Evolutionary conservation across 768 basidiomycete genomes (phyloP).

Genomic region (Rhizopogon vulgaris): DNA sequence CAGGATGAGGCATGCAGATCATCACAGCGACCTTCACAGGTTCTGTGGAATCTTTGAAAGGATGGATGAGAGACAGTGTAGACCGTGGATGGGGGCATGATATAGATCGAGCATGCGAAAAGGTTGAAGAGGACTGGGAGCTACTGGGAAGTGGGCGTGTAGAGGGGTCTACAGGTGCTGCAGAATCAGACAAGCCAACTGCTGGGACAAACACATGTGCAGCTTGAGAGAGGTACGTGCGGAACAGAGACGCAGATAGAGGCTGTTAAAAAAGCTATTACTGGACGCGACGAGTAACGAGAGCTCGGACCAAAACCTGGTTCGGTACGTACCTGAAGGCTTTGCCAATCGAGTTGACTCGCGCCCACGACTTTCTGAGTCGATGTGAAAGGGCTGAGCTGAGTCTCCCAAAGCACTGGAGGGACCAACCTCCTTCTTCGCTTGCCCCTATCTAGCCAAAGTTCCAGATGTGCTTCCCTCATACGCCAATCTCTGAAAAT

Average conservation of each 20-base stretch:
- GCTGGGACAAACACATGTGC: neutral
- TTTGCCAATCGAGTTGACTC: neutral
- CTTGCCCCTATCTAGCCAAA: neutral
- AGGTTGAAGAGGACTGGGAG: neutral
- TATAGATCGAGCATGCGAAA: neutral
- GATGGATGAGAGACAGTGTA: neutral
- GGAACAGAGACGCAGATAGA: neutral
- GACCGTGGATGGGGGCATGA: neutral
- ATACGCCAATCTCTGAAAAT: too few relatives aligned
- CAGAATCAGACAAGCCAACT: neutral
- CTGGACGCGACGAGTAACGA: neutral
- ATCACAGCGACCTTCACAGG: neutral
- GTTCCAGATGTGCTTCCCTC: too few relatives aligned
- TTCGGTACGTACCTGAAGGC: neutral
- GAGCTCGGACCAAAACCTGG: neutral
- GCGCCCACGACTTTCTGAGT: neutral
- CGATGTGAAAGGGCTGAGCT: neutral
- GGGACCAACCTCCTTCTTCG: neutral
- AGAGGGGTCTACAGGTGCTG: neutral
- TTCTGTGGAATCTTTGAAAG: neutral
- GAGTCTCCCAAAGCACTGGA: neutral
- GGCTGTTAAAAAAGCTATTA: neutral
- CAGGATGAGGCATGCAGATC: neutral
- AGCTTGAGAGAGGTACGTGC: neutral
- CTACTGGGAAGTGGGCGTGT: neutral